A percentile compares a stretch with the other conserved stretches of the same genome.
phyloP scores from a whole-genome alignment of 2,329 filamentous ascomycete species.

The Cadophora luteo-olivacea region DNA sequence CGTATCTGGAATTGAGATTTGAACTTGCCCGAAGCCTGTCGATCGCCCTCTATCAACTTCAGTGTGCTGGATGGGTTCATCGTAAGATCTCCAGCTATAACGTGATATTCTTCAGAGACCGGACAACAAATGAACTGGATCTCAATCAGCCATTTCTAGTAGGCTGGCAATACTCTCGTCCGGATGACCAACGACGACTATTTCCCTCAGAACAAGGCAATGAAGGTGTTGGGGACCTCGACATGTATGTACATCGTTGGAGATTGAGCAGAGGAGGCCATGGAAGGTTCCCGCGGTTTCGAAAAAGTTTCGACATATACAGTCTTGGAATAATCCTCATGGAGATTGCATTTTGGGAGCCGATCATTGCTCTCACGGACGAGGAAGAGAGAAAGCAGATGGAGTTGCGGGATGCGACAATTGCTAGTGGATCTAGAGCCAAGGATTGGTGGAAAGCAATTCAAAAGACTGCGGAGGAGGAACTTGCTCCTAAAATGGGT shows the following conservation, averaged over 20 bases:
- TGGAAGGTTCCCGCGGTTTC: neutral
- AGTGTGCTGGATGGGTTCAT: neutral
- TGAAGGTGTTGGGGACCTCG: neutral
- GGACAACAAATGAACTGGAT: slow-evolving; percentile 1
- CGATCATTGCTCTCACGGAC: slow-evolving; percentile 3
- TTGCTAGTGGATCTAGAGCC: neutral
- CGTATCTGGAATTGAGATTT: neutral
- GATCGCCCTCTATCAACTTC: neutral
- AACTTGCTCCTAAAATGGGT: slow-evolving; percentile 1
- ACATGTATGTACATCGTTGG: neutral
- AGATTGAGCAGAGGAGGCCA: neutral
- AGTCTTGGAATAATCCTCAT: neutral
- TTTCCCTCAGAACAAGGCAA: slow-evolving; percentile 3
- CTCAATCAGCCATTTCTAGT: slow-evolving; percentile 17
- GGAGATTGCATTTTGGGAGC: slow-evolving; percentile 1
- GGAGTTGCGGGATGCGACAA: neutral
- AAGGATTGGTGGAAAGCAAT: neutral
- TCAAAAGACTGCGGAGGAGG: neutral
- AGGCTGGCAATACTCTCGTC: slow-evolving; percentile 22
- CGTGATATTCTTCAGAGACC: slow-evolving; percentile 15
- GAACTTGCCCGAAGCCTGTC: neutral
- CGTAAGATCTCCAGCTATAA: neutral
- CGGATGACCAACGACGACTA: slow-evolving; percentile 10
- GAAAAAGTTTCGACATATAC: neutral
- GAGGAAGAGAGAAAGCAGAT: neutral